Evolutionary conservation across 306 rosid genomes (phyloP), one percentile per base, ranked within the genome.

Genomic region (Citrullus colocynthis): DNA sequence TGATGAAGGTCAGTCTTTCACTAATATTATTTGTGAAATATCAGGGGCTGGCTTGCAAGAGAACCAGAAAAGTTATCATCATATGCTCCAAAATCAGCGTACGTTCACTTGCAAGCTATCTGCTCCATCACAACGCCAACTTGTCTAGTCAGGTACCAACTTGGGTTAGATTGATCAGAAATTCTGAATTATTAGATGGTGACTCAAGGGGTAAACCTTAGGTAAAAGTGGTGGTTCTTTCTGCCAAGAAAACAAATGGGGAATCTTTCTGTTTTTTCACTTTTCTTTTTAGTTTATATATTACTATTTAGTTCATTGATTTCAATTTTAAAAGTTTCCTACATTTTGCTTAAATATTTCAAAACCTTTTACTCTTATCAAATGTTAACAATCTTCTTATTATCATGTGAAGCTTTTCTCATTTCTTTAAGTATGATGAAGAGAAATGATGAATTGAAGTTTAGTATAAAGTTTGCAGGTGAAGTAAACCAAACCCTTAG

Each of bases 11-110:
- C 15, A 49, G 77, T 51, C 42, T 72, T 67, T 67, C 54, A 37
- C 54, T 39, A 67, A 67, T 67, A n/a, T 64, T 37, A 39, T 70
- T 52, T 74, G 78, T 74, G 59, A 79, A 79, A 84, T 83, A 84
- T 80, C 81, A 75, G 54, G 79, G 59, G 24, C 21, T 55, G 21
- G 71, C 62, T 72, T 74, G 62, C 78, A 74, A 51, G 78, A 74
- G 61, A 73, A 73, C 13, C 42, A 49, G 61, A 73, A 73, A 51
- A 79, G 83, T 88, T 72, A 80, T 81, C 90, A 80, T 80, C 91
- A 84, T 88, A 85, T 93, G 97, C 96, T 62, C 61, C 54, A 76
- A 84, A 86, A 88, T 88, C 88, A 83, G 66, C 82, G 51, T 2
- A 64, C 88, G 89, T 89, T 87, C 91, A 87, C 74, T 77, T 87